phyloP scores from a whole-genome alignment of 169 alveolate species.

The Plasmodium berghei region DNA sequence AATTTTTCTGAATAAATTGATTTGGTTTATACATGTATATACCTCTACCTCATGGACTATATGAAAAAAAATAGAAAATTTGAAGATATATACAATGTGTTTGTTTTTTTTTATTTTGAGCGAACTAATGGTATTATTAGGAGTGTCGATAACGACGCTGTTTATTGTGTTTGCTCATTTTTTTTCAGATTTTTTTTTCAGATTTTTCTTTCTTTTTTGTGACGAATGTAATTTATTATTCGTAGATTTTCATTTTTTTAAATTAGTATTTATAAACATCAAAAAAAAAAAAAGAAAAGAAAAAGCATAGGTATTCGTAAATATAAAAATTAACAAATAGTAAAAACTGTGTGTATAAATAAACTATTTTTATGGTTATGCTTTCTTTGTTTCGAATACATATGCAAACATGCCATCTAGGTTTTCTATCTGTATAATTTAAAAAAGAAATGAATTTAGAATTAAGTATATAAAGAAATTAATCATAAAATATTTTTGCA shows the following conservation, averaged over 20 bases:
- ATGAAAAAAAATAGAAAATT: neutral
- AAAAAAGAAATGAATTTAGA: neutral
- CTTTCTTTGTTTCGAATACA: slow-evolving; percentile 41
- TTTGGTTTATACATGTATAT: no score
- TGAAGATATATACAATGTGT: no score
- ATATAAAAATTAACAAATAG: neutral
- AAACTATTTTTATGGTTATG: neutral
- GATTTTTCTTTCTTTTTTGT: no score
- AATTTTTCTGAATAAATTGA: no score
- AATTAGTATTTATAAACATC: neutral
- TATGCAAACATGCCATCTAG: slow-evolving; percentile 49
- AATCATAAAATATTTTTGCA: neutral
- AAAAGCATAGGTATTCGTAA: neutral
- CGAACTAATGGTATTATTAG: no score
- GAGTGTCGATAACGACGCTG: no score
- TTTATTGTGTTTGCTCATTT: no score
- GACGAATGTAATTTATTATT: no score
- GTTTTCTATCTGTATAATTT: slow-evolving; percentile 28
- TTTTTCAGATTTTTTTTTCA: no score
- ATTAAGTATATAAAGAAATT: neutral
- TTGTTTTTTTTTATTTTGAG: no score
- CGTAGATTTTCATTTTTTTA: no score
- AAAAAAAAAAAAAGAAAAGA: neutral
- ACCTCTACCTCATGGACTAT: neutral
- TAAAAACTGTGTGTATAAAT: neutral